Evolutionary conservation across 352 stramenopile species (phyloP).

Genomic region (Phytophthora sp.): DNA sequence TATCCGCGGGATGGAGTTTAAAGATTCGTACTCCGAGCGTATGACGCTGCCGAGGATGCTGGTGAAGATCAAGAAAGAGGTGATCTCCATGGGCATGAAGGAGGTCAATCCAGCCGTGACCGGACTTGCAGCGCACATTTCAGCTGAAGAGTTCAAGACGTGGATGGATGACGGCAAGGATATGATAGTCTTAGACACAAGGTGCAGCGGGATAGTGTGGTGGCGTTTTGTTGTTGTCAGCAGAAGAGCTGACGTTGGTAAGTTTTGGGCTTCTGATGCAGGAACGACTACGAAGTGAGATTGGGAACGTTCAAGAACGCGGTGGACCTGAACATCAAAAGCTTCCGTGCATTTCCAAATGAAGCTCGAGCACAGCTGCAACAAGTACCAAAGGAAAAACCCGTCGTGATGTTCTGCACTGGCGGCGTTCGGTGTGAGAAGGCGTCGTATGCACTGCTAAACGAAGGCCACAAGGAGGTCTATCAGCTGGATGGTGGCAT

Average conservation of each 20-base stretch:
- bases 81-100: conserved; percentile 73
- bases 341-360: conserved; percentile 65
- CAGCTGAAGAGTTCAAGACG: conserved; percentile 65
- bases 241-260: conserved; percentile 16
- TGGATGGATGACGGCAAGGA: conserved; percentile 74
- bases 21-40: conserved; percentile 61
- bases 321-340: conserved; percentile 73
- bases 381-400: conserved; percentile 67
- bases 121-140: conserved; percentile 64
- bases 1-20: conserved; percentile 61
- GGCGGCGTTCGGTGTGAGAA: conserved; percentile 80
- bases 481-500: conserved; percentile 83
- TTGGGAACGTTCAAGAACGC: conserved; percentile 78
- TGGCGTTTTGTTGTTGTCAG: background rate
- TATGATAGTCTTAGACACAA: conserved; percentile 72
- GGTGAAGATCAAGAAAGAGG: conserved; percentile 78
- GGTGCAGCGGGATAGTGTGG: conserved; percentile 28
- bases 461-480: conserved; percentile 60
- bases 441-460: conserved; percentile 64
- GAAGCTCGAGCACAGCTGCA: conserved; percentile 47
- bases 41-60: conserved; percentile 73
- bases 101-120: conserved; percentile 51
- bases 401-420: conserved; percentile 86
- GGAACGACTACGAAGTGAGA: conserved; percentile 82
- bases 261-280: conserved; percentile 24